A percentile compares a stretch with the other conserved stretches of the same genome.
These are phyloP conservation scores for Begonia loranthoides DNA, from an alignment of 306 rosid genomes.

Conservation along the genomic window DNA sequence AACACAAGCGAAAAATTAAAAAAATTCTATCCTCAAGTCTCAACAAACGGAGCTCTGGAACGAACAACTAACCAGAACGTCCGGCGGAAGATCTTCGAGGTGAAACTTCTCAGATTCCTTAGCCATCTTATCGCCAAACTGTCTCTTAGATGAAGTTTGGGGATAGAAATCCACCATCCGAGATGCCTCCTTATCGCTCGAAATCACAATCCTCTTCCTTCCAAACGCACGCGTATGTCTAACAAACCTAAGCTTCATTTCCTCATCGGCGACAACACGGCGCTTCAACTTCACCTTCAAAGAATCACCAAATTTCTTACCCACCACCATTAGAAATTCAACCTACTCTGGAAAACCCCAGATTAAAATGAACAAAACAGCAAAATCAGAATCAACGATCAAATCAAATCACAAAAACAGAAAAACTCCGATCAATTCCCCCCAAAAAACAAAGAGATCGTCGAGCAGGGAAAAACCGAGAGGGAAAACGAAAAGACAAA, in stretches of 20 bases:
- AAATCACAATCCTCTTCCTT: conserved; percentile 47
- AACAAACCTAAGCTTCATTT: conserved; percentile 27
- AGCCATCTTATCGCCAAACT: conserved; percentile 13
- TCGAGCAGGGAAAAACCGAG: no score
- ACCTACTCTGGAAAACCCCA: no score
- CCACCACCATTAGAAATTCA: conserved; percentile 27
- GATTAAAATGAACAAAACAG: no score
- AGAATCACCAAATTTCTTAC: conserved; percentile 17
- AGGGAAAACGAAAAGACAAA: no score
- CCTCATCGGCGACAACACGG: conserved; percentile 6
- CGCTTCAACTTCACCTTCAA: conserved; percentile 13
- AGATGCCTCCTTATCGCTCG: conserved; percentile 17
- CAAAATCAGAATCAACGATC: no score
- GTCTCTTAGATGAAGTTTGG: conserved; percentile 33
- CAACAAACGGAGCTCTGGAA: not conserved
- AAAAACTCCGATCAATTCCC: no score
- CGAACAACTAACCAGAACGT: conserved; percentile 43
- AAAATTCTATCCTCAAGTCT: no score
- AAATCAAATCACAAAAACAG: no score
- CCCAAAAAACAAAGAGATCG: no score
- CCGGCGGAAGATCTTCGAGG: conserved; percentile 58
- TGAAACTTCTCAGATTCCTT: conserved; percentile 13
- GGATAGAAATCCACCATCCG: conserved; percentile 5
- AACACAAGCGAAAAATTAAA: not conserved
- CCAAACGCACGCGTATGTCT: conserved; percentile 23